These are phyloP conservation scores for Nidula microcarpa DNA, from an alignment of 768 basidiomycete genomes.

Conservation along the genomic window DNA sequence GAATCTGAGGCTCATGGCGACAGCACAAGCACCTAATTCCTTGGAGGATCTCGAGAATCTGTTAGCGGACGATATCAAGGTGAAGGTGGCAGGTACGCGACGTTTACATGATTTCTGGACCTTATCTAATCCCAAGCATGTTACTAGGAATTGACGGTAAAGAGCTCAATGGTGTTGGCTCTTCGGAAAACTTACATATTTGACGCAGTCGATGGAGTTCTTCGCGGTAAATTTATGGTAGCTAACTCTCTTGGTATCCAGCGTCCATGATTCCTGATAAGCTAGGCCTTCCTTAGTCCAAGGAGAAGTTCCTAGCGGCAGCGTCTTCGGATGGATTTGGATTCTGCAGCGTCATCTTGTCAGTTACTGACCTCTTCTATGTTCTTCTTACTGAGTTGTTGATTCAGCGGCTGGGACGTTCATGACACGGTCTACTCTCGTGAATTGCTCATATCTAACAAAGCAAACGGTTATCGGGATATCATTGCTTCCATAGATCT, in stretches of 20 bases:
- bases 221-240: constrained; percentile 94
- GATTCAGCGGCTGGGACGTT: constrained; percentile 83
- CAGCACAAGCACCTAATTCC: constrained; percentile 25
- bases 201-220: constrained; percentile 79
- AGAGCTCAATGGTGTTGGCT: not conserved
- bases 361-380: constrained; percentile 18
- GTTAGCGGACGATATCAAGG: constrained; percentile 67
- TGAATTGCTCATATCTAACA: constrained; percentile 90
- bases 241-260: not conserved
- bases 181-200: not conserved
- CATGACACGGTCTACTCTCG: constrained; percentile 82
- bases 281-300: constrained; percentile 53
- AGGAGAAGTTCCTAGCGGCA: constrained; percentile 85
- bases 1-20: constrained; percentile 5
- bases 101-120: constrained; percentile 1
- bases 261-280: constrained; percentile 5
- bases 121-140: too few relatives aligned
- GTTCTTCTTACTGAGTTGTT: not conserved
- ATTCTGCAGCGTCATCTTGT: constrained; percentile 94
- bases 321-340: constrained; percentile 82
- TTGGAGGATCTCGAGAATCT: constrained; percentile 53
- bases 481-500: constrained; percentile 85
- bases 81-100: constrained; percentile 85
- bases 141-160: constrained; percentile 61
- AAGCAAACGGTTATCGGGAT: constrained; percentile 89